These are phyloP conservation scores for Rutstroemia sydowiana DNA, from an alignment of 2,329 filamentous ascomycete genomes.

Conservation along the genomic window DNA sequence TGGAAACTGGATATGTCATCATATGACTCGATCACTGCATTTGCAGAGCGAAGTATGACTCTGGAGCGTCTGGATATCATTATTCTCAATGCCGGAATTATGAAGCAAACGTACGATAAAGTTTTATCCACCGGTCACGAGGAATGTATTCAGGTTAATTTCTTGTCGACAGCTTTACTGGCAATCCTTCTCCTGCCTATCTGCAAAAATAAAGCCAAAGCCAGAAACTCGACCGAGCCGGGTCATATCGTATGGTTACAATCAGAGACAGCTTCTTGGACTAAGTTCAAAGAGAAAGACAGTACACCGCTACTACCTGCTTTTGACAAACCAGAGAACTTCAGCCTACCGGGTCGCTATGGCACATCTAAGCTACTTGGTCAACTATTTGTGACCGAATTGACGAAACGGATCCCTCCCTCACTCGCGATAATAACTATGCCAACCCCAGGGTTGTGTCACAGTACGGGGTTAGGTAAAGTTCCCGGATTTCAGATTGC, in stretches of 20 bases:
- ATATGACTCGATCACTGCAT: constrained; percentile 38
- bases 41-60: constrained; percentile 31
- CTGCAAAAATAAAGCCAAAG: too few species aligned
- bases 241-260: not conserved
- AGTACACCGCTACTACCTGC: not conserved
- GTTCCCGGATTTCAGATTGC: not conserved
- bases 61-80: constrained; percentile 35
- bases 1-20: constrained; percentile 42
- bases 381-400: constrained; percentile 11
- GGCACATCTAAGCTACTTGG: constrained; percentile 10
- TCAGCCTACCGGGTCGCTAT: constrained; percentile 5
- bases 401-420: constrained; percentile 5
- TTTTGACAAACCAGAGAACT: constrained; percentile 2
- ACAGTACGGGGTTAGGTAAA: constrained; percentile 1
- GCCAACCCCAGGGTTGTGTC: constrained; percentile 4
- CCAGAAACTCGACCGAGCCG: too few species aligned
- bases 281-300: constrained; percentile 1
- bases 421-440: constrained; percentile 8
- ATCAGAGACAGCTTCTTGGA: not conserved
- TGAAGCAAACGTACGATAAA: not conserved
- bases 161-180: constrained; percentile 21
- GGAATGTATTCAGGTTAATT: constrained; percentile 32
- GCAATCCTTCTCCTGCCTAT: constrained; percentile 24
- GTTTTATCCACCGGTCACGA: constrained; percentile 32
- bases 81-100: constrained; percentile 39